Conservation (phyloP, 106 monocot genomes). For the Dendrobium officinale region DNA sequence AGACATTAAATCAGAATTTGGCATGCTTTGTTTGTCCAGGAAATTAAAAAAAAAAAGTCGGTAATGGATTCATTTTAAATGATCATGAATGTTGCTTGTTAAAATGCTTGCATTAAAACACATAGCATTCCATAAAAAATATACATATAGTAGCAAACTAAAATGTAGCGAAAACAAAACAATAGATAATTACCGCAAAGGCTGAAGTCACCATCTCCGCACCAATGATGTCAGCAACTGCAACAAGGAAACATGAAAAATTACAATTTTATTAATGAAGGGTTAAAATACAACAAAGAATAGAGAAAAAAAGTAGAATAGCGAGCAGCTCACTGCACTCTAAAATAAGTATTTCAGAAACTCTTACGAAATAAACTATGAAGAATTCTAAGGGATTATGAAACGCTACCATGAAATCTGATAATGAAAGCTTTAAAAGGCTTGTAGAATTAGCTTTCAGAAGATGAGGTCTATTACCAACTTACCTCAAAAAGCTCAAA, state of each 20-base stretch:
- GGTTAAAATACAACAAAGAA: neutral
- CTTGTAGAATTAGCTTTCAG: constrained; percentile 1
- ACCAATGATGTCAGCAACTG: constrained; percentile 66
- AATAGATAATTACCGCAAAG: neutral
- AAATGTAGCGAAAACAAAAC: neutral
- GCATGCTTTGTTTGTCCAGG: too few relatives aligned
- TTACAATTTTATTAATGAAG: too few relatives aligned
- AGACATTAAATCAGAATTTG: too few relatives aligned
- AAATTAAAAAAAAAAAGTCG: too few relatives aligned
- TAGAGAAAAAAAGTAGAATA: neutral
- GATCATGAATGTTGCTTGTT: too few relatives aligned
- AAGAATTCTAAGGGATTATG: neutral
- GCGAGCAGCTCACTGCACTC: neutral
- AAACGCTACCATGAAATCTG: neutral
- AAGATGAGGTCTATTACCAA: neutral
- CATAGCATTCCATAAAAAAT: too few relatives aligned
- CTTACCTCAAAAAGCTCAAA: constrained; percentile 90
- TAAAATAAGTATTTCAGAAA: neutral
- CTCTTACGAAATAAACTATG: neutral
- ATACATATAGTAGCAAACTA: too few relatives aligned
- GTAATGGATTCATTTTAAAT: too few relatives aligned
- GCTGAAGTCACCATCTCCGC: constrained; percentile 52
- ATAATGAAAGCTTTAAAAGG: neutral
- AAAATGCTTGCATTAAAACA: too few relatives aligned
- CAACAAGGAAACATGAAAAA: neutral